Evolutionary conservation across 83 land plant genomes (phyloP).

Genomic region (Thuja plicata): DNA sequence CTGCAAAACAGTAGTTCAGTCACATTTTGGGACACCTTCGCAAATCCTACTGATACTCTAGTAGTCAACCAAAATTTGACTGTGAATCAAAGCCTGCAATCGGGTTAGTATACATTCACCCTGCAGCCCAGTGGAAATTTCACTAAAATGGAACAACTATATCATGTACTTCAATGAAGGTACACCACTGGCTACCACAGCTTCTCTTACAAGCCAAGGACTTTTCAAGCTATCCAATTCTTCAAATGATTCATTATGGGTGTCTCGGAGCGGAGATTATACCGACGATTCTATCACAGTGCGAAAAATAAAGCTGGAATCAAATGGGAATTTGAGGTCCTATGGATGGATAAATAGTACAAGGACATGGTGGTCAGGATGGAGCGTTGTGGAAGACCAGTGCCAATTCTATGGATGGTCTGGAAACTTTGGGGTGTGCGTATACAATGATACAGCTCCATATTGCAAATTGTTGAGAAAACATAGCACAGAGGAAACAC

Average conservation of each 20-base stretch:
- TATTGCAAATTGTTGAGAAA: too few species aligned
- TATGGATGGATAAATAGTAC: conserved; percentile 3
- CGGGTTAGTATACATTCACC: conserved; percentile 40
- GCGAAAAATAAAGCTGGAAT: conserved; percentile 21
- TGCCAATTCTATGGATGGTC: conserved; percentile 57
- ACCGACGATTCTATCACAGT: conserved; percentile 12
- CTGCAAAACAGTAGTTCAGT: conserved; percentile 19
- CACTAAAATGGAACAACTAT: conserved; percentile 34
- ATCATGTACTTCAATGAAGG: conserved; percentile 36
- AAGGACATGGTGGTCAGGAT: conserved; percentile 12
- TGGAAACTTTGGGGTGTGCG: conserved; percentile 54
- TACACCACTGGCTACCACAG: not conserved
- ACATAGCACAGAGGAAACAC: too few species aligned
- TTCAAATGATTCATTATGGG: not conserved
- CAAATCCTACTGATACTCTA: conserved; percentile 45
- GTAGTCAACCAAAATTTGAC: conserved; percentile 43
- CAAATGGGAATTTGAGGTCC: conserved; percentile 45
- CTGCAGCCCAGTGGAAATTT: conserved; percentile 25
- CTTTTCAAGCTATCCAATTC: too few species aligned
- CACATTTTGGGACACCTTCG: conserved; percentile 46
- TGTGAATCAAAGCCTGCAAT: conserved; percentile 11
- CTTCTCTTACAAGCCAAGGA: too few species aligned
- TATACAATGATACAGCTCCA: conserved; percentile 43
- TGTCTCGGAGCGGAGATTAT: conserved; percentile 47
- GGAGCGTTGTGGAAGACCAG: conserved; percentile 54